Evolutionary conservation across 176 grass and related monocot species (phyloP).

Genomic region (Eremochloa ophiuroides): DNA sequence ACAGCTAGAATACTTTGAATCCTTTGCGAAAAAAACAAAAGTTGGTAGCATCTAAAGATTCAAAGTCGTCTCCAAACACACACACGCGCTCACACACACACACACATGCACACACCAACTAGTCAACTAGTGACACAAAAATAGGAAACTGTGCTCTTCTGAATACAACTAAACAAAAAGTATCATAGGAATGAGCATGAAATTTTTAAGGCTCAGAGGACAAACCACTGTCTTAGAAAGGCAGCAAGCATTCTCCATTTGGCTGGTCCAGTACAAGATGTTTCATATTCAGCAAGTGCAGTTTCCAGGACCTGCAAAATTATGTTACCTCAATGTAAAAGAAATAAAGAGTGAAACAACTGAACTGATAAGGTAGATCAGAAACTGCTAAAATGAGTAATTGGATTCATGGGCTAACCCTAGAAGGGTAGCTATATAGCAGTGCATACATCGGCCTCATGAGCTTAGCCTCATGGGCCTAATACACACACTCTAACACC

Average conservation of each 20-base stretch:
- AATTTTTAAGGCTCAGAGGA: slow-evolving; percentile 7
- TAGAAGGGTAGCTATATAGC: no score
- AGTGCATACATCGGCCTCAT: no score
- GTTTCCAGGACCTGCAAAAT: slow-evolving; percentile 52
- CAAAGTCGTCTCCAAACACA: neutral
- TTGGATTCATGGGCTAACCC: no score
- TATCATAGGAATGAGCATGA: neutral
- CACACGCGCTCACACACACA: neutral
- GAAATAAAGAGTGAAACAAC: neutral
- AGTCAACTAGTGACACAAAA: neutral
- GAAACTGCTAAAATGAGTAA: neutral
- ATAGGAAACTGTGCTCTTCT: neutral
- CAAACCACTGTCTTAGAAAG: slow-evolving; percentile 68
- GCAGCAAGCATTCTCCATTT: slow-evolving; percentile 74
- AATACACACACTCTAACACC: no score
- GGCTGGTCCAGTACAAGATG: slow-evolving; percentile 61
- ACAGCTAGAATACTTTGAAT: neutral
- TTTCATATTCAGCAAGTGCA: slow-evolving; percentile 54
- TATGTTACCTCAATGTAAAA: neutral
- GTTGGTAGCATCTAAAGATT: neutral
- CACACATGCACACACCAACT: neutral
- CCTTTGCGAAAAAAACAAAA: neutral
- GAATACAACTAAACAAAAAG: neutral
- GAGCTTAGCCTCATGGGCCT: no score
- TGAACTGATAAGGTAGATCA: neutral